phyloP scores from a whole-genome alignment of 225 moss, liverwort and hornwort genomes.

The Bryoerythrophyllum caledonicum region DNA sequence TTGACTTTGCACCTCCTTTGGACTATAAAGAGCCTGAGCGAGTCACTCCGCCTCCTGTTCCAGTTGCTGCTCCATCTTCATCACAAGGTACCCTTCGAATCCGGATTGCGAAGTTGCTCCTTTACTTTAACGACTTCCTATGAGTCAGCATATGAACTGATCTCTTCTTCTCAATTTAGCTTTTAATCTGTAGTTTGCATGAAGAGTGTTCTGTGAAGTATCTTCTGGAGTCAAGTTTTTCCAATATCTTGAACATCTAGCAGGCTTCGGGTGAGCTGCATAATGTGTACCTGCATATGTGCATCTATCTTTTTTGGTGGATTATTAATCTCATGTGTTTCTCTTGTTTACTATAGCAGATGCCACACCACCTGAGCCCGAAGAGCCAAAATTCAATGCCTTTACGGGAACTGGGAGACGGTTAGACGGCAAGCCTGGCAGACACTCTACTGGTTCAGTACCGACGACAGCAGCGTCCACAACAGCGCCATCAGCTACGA shows the following conservation, averaged over 20 bases:
- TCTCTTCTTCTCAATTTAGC: neutral
- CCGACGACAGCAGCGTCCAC: slow-evolving; percentile 34
- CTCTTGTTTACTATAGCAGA: slow-evolving; percentile 14
- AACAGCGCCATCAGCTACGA: slow-evolving; percentile 28
- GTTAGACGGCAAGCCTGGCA: slow-evolving; percentile 94
- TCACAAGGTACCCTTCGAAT: slow-evolving; percentile 58
- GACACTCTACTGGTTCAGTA: slow-evolving; percentile 48
- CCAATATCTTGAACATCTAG: neutral
- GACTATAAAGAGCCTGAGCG: slow-evolving; percentile 98
- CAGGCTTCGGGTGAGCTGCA: neutral
- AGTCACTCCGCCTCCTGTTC: slow-evolving; percentile 60
- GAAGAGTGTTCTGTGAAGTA: neutral
- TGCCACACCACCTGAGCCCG: slow-evolving; percentile 53
- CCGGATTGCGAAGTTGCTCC: slow-evolving; percentile 1
- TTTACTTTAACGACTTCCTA: neutral
- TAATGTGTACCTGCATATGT: neutral
- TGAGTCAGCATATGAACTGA: neutral
- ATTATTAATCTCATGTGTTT: neutral
- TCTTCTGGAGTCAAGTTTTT: neutral
- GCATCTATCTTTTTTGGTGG: neutral
- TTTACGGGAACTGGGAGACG: slow-evolving; percentile 86
- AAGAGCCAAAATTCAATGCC: slow-evolving; percentile 80
- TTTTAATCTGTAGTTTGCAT: neutral
- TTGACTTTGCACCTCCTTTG: slow-evolving; percentile 97
- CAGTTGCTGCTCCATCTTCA: slow-evolving; percentile 57